Percentiles rank a stretch among this genome's conserved stretches.
phyloP scores from a whole-genome alignment of 2,329 filamentous ascomycete species.

The Pezicula rhizophila region DNA sequence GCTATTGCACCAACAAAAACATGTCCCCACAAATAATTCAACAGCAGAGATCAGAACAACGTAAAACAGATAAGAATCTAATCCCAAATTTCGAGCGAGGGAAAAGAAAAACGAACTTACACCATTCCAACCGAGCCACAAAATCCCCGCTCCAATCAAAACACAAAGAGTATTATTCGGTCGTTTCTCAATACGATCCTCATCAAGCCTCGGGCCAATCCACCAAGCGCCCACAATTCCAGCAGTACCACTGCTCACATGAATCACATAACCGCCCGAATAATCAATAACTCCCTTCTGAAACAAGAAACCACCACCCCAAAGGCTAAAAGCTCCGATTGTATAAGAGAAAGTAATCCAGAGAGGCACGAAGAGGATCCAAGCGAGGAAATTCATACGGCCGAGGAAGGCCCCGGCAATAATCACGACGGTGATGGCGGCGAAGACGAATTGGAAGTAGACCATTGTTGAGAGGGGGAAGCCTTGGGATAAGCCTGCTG shows the following conservation, averaged over 20 bases:
- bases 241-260: constrained; percentile 45
- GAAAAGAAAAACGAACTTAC: too few species aligned
- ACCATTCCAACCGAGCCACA: constrained; percentile 48
- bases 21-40: too few species aligned
- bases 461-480: constrained; percentile 44
- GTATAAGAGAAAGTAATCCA: constrained; percentile 43
- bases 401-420: constrained; percentile 40
- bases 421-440: constrained; percentile 43
- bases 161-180: constrained; percentile 41
- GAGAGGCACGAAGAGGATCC: constrained; percentile 46
- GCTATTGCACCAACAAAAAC: too few species aligned
- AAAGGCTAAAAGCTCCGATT: constrained; percentile 37
- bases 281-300: constrained; percentile 43
- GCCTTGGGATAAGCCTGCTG: constrained; percentile 33
- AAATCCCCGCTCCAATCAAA: constrained; percentile 41
- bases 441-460: constrained; percentile 49
- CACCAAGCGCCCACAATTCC: constrained; percentile 41
- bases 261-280: constrained; percentile 47
- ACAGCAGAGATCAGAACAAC: too few species aligned
- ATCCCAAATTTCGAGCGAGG: too few species aligned
- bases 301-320: constrained; percentile 40
- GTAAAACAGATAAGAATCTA: too few species aligned
- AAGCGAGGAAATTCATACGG: constrained; percentile 44
- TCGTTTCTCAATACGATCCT: constrained; percentile 37
- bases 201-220: constrained; percentile 39